Evolutionary conservation across 1,284 basidiomycete genomes (phyloP).

Genomic region (Ustilago trichophora): DNA sequence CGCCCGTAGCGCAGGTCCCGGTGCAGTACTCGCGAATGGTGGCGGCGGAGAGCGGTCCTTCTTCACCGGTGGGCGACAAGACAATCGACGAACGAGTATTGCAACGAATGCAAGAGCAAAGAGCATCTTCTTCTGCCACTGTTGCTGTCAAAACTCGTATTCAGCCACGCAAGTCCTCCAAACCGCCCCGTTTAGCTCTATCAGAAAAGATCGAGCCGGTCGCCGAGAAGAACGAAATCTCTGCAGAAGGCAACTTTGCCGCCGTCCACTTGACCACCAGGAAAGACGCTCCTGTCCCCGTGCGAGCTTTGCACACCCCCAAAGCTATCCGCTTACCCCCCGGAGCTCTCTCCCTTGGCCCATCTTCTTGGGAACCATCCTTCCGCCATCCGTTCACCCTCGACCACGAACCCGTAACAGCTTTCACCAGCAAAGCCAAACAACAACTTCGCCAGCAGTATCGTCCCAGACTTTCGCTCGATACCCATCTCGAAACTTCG

Average conservation of each 20-base stretch:
- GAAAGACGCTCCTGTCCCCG: no score
- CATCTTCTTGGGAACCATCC: slow-evolving; percentile 15
- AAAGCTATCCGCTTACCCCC: slow-evolving; percentile 3
- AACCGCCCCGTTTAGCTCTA: background rate
- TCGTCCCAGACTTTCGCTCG: slow-evolving; percentile 16
- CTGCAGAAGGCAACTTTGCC: background rate
- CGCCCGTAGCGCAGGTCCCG: background rate
- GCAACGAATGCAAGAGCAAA: slow-evolving; percentile 12
- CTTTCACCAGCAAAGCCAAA: slow-evolving; percentile 14
- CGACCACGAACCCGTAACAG: slow-evolving; percentile 2
- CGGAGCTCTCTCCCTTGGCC: slow-evolving; percentile 22
- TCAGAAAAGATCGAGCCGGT: slow-evolving; percentile 1
- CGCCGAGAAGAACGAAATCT: slow-evolving; percentile 7
- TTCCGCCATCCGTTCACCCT: slow-evolving; percentile 29
- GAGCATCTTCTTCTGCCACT: background rate
- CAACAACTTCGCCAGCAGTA: slow-evolving; percentile 3
- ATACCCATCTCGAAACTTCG: slow-evolving; percentile 15
- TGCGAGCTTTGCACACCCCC: slow-evolving; percentile 8
- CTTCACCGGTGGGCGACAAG: background rate
- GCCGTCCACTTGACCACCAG: background rate
- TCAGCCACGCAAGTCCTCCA: slow-evolving; percentile 16
- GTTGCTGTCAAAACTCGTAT: slow-evolving; percentile 4
- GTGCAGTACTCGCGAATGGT: no score
- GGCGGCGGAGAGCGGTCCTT: no score
- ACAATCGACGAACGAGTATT: slow-evolving; percentile 10